A percentile compares a stretch with the other conserved stretches of the same genome.
Conservation (phyloP, 169 alveolate genomes). For the Plasmodium inui region DNA sequence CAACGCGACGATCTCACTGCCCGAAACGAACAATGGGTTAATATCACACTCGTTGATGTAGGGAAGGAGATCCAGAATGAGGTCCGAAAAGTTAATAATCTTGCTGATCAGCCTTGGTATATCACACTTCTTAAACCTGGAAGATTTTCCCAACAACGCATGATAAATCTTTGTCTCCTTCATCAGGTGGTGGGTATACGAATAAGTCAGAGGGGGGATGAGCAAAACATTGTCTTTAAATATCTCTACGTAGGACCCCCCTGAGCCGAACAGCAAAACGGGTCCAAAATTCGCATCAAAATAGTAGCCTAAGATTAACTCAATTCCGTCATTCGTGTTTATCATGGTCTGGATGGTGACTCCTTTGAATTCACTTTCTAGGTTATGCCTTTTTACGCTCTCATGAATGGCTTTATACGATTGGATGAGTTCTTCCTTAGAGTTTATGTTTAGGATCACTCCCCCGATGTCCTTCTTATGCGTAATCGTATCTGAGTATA, state of each 20-base stretch:
- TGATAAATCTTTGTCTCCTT: slow-evolving; percentile 72
- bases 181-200: slow-evolving; percentile 56
- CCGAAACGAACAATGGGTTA: slow-evolving; percentile 64
- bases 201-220: slow-evolving; percentile 72
- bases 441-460: slow-evolving; percentile 75
- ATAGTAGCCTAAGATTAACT: slow-evolving; percentile 78
- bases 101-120: slow-evolving; percentile 44
- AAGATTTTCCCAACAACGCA: slow-evolving; percentile 45
- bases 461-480: slow-evolving; percentile 86
- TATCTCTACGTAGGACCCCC: slow-evolving; percentile 87
- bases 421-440: slow-evolving; percentile 63
- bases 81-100: slow-evolving; percentile 58
- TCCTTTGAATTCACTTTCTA: slow-evolving; percentile 81
- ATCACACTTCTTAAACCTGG: slow-evolving; percentile 64
- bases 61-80: slow-evolving; percentile 43
- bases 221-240: slow-evolving; percentile 79
- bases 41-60: slow-evolving; percentile 77
- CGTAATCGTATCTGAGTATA: slow-evolving; percentile 77
- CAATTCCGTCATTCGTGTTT: slow-evolving; percentile 72
- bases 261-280: slow-evolving; percentile 84
- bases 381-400: slow-evolving; percentile 46
- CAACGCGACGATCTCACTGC: slow-evolving; percentile 25
- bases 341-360: slow-evolving; percentile 82
- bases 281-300: slow-evolving; percentile 85
- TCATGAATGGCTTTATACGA: slow-evolving; percentile 72